phyloP scores from a whole-genome alignment of 768 basidiomycete species.

The Coprinopsis marcescibilis region DNA sequence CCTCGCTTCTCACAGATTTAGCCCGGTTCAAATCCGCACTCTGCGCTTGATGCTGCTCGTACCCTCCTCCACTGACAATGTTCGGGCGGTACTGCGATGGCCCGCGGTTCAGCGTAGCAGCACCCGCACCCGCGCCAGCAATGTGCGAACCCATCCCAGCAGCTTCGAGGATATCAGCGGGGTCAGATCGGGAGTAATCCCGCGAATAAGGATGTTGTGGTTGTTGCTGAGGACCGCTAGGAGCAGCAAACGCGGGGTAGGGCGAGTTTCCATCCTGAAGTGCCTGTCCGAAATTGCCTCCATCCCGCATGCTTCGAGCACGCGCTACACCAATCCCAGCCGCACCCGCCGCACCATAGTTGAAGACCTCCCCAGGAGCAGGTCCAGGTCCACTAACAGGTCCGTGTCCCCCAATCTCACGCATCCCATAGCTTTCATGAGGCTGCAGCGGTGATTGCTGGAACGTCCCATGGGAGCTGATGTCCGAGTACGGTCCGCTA shows the following conservation, averaged over 20 bases:
- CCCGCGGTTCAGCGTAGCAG: conserved; percentile 7
- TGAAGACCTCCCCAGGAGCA: conserved; percentile 28
- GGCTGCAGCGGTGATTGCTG: conserved; percentile 37
- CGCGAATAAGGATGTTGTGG: background rate
- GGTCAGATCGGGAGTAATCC: conserved; percentile 1
- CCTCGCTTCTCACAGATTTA: conserved; percentile 8
- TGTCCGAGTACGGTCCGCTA: conserved; percentile 36
- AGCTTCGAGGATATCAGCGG: conserved; percentile 20
- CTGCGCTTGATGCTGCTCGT: conserved; percentile 10
- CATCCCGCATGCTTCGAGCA: conserved; percentile 30
- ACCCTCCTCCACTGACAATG: conserved; percentile 5
- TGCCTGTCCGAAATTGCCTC: conserved; percentile 23
- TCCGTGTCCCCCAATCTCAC: conserved; percentile 27
- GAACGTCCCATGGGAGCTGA: conserved; percentile 54
- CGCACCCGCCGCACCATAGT: conserved; percentile 19
- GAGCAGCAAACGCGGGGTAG: conserved; percentile 34
- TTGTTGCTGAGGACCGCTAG: conserved; percentile 5
- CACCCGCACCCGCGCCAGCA: conserved; percentile 18
- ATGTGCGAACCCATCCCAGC: conserved; percentile 22
- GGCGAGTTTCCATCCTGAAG: conserved; percentile 32
- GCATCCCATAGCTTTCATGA: conserved; percentile 45
- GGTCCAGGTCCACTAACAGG: conserved; percentile 14
- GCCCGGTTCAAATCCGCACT: conserved; percentile 3
- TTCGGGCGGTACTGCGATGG: conserved; percentile 13
- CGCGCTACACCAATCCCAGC: conserved; percentile 40